phyloP scores from a whole-genome alignment of 2,329 filamentous ascomycete genomes.

The Berkeleyomyces basicola region DNA sequence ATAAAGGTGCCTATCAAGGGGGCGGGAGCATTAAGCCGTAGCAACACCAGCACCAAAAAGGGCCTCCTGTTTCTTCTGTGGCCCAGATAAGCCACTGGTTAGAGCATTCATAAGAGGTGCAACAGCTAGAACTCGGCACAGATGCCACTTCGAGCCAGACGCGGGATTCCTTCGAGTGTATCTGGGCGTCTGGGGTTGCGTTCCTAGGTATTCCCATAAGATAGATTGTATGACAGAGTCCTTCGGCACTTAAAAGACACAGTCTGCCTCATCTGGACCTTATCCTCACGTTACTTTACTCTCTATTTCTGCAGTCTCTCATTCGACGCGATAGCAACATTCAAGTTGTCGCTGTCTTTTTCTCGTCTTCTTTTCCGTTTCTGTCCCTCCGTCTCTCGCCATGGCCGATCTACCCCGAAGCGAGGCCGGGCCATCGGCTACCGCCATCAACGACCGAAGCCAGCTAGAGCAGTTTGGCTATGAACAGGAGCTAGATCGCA shows the following conservation, averaged over 20 bases:
- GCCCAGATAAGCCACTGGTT: no score
- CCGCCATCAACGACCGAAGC: slow-evolving; percentile 29
- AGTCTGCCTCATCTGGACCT: not conserved
- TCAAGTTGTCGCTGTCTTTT: not conserved
- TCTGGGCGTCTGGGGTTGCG: not conserved
- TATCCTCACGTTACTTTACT: not conserved
- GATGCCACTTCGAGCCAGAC: not conserved
- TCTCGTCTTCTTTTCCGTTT: not conserved
- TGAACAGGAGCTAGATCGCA: slow-evolving; percentile 39
- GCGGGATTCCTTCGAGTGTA: not conserved
- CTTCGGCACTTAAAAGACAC: not conserved
- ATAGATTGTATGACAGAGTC: no score
- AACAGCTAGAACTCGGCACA: not conserved
- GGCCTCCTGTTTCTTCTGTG: no score
- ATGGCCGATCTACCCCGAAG: slow-evolving; percentile 4
- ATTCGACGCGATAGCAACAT: no score
- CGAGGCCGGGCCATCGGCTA: slow-evolving; percentile 9
- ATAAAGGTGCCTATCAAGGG: no score
- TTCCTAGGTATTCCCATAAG: not conserved
- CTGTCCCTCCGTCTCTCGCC: not conserved
- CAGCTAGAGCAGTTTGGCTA: slow-evolving; percentile 27
- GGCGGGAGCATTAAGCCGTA: no score
- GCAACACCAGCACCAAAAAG: no score
- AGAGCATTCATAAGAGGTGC: not conserved
- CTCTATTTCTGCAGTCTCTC: not conserved